Conservation (phyloP, 768 basidiomycete genomes). For the Trametes elegans region DNA sequence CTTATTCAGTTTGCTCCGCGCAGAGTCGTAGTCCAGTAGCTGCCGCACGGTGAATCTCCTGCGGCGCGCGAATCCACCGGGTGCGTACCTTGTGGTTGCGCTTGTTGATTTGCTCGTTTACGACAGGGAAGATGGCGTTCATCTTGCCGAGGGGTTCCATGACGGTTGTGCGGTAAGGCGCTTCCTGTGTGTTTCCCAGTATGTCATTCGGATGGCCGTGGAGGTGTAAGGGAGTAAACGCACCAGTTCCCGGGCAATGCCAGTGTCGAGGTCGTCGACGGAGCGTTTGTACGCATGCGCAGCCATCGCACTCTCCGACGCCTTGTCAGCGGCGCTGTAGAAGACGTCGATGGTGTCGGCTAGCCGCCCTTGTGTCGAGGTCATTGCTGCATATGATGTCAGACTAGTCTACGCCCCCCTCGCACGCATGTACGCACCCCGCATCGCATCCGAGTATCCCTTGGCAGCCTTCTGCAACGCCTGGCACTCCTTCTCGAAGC, state of each 20-base stretch:
- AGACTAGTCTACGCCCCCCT: too few relatives aligned
- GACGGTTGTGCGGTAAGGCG: constrained; percentile 91
- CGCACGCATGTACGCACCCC: too few relatives aligned
- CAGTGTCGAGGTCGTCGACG: constrained; percentile 88
- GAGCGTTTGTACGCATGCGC: constrained; percentile 95
- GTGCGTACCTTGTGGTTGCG: constrained; percentile 87
- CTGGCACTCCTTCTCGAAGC: constrained; percentile 96
- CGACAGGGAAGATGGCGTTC: constrained; percentile 90
- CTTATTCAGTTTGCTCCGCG: constrained; percentile 87
- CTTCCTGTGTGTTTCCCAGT: constrained; percentile 70
- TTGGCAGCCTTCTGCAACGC: constrained; percentile 94
- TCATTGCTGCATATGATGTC: constrained; percentile 92
- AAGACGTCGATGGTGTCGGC: constrained; percentile 94
- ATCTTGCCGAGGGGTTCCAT: constrained; percentile 96
- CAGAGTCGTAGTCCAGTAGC: constrained; percentile 95
- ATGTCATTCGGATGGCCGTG: too few relatives aligned
- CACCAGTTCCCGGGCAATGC: constrained; percentile 82
- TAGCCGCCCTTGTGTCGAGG: constrained; percentile 85
- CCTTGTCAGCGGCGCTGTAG: constrained; percentile 81
- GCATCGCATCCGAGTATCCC: constrained; percentile 91
- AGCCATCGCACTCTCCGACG: constrained; percentile 93
- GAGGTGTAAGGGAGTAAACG: constrained; percentile 26
- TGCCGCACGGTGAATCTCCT: constrained; percentile 30
- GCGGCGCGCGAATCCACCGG: neutral
- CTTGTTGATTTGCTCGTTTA: constrained; percentile 92